Evolutionary conservation across 2,329 filamentous ascomycete species (phyloP).

Genomic region (Aspergillus pseudoterreus): DNA sequence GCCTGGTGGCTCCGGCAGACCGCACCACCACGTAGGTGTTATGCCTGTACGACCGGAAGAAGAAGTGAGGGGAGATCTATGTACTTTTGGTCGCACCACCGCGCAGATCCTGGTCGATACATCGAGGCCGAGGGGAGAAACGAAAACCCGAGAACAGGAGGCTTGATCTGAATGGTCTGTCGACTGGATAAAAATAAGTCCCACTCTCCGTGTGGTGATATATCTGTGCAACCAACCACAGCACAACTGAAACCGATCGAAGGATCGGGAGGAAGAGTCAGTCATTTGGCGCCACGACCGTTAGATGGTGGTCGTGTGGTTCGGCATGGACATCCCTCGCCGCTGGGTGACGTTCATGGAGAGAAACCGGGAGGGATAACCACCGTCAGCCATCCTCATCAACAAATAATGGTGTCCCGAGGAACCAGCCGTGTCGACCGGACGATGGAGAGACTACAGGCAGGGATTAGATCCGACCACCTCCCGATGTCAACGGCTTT

Average conservation of each 20-base stretch:
- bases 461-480: constrained; percentile 1
- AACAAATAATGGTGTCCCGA: constrained; percentile 5
- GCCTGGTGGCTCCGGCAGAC: neutral
- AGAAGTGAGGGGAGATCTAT: neutral
- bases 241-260: constrained; percentile 1
- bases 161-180: neutral
- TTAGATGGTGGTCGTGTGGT: constrained; percentile 51
- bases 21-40: neutral
- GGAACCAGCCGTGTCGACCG: constrained; percentile 9
- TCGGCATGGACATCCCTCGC: constrained; percentile 40
- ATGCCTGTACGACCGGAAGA: neutral
- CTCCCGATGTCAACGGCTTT: neutral
- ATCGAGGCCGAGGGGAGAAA: neutral
- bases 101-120: neutral
- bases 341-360: neutral
- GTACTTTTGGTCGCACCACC: neutral
- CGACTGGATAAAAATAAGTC: neutral
- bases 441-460: neutral
- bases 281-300: constrained; percentile 5
- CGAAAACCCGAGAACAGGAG: neutral
- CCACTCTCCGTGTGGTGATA: neutral
- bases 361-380: neutral
- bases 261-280: constrained; percentile 43
- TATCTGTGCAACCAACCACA: neutral
- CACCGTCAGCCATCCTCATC: neutral